A percentile compares a stretch with the other conserved stretches of the same genome.
phyloP scores from a whole-genome alignment of 306 rosid genomes.

The Corylus avellana region DNA sequence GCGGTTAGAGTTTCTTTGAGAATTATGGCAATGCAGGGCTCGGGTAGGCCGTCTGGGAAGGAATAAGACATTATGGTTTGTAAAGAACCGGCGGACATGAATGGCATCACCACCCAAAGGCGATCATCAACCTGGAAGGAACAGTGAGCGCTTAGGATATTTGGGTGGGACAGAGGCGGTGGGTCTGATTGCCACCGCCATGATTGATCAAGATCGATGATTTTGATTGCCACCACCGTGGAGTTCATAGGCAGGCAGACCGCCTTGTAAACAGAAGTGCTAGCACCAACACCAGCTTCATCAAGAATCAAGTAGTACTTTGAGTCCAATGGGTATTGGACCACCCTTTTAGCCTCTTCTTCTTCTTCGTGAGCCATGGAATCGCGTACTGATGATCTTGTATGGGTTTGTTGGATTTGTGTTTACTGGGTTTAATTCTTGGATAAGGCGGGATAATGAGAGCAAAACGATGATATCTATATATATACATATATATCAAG shows the following conservation, averaged over 20 bases:
- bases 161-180: slow-evolving; percentile 36
- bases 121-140: slow-evolving; percentile 53
- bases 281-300: slow-evolving; percentile 54
- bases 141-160: slow-evolving; percentile 58
- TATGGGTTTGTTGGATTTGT: not conserved
- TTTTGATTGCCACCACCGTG: slow-evolving; percentile 58
- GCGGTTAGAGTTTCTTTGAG: slow-evolving; percentile 52
- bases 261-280: slow-evolving; percentile 67
- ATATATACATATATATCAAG: not conserved
- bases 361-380: slow-evolving; percentile 12
- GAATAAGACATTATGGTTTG: slow-evolving; percentile 57
- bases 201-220: slow-evolving; percentile 55
- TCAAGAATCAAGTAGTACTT: slow-evolving; percentile 38
- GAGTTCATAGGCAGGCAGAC: slow-evolving; percentile 48
- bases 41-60: slow-evolving; percentile 45
- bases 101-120: slow-evolving; percentile 80
- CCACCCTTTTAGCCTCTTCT: slow-evolving; percentile 22
- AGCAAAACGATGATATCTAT: too few species aligned
- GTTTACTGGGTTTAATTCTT: not conserved
- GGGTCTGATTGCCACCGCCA: too few species aligned
- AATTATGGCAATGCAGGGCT: slow-evolving; percentile 53
- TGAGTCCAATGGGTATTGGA: slow-evolving; percentile 54
- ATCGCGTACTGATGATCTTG: slow-evolving; percentile 2
- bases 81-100: slow-evolving; percentile 64
- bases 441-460: not conserved